Evolutionary conservation across 1,139 yeast species (phyloP).

Genomic region (Magnusiomyces sp.): DNA sequence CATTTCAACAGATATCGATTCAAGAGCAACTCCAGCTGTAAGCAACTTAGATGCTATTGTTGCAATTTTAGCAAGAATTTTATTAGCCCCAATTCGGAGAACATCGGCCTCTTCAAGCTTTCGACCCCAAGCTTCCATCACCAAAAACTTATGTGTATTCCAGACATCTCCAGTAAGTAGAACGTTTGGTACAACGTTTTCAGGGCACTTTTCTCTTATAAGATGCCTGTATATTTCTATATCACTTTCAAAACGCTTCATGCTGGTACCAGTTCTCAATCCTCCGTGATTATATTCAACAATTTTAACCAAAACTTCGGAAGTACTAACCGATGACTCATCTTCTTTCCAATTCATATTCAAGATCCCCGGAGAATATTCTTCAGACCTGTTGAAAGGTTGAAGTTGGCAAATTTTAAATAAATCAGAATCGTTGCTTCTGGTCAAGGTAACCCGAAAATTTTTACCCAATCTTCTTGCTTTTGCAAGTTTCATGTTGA

Average conservation of each 20-base stretch:
- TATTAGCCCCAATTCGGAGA: neutral
- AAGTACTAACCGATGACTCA: neutral
- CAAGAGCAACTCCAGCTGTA: neutral
- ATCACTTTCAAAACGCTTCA: slow-evolving; percentile 4
- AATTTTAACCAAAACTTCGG: slow-evolving; percentile 8
- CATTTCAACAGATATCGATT: slow-evolving; percentile 7
- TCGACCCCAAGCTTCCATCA: slow-evolving; percentile 14
- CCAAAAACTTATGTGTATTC: slow-evolving; percentile 12
- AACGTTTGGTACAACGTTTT: slow-evolving; percentile 7
- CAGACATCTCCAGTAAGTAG: slow-evolving; percentile 12
- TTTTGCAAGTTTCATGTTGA: neutral
- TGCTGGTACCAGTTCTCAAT: too few species aligned
- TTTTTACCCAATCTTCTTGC: neutral
- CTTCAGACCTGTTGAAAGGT: too few species aligned
- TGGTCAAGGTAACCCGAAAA: neutral
- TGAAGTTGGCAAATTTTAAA: slow-evolving; percentile 6
- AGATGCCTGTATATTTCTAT: slow-evolving; percentile 1
- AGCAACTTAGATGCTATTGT: slow-evolving; percentile 3
- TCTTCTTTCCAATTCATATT: neutral
- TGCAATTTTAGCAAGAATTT: neutral
- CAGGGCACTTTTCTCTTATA: neutral
- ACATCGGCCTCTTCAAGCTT: slow-evolving; percentile 6
- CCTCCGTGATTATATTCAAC: slow-evolving; percentile 6
- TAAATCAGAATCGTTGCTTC: slow-evolving; percentile 5
- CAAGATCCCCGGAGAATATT: slow-evolving; percentile 4